A percentile compares a stretch with the other conserved stretches of the same genome.
Evolutionary conservation across 1,139 yeast genomes (phyloP).

Genomic region (Debaryomyces singareniensis): DNA sequence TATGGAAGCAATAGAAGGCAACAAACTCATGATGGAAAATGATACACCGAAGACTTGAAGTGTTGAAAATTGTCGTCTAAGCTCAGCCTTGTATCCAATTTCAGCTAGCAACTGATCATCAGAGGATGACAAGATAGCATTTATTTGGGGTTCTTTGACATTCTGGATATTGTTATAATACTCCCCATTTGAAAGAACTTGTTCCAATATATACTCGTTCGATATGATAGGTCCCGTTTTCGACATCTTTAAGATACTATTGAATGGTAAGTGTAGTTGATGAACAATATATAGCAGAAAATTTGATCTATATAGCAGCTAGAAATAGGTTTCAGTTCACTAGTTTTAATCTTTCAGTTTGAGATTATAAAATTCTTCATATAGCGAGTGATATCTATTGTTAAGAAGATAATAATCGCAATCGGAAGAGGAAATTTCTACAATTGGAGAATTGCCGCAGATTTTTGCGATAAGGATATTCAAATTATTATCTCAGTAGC

Average conservation of each 20-base stretch:
- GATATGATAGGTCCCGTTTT: background rate
- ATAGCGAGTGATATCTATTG: too few relatives aligned
- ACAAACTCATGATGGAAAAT: constrained; percentile 46
- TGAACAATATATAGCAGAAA: too few relatives aligned
- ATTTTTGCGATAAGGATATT: too few relatives aligned
- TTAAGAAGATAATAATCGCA: too few relatives aligned
- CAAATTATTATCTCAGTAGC: too few relatives aligned
- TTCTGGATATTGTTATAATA: constrained; percentile 20
- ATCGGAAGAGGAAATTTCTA: too few relatives aligned
- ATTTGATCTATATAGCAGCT: too few relatives aligned
- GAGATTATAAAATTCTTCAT: too few relatives aligned
- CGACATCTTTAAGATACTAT: background rate
- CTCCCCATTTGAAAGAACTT: constrained; percentile 17
- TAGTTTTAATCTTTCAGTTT: too few relatives aligned
- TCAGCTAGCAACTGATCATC: constrained; percentile 12
- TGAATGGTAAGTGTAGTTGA: too few relatives aligned
- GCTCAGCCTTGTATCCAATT: constrained; percentile 43
- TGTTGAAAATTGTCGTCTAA: constrained; percentile 37
- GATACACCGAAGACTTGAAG: constrained; percentile 46
- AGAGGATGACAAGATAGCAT: constrained; percentile 14
- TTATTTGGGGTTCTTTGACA: constrained; percentile 15
- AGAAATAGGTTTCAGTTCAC: too few relatives aligned
- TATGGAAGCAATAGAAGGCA: constrained; percentile 39
- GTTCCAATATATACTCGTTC: constrained; percentile 17
- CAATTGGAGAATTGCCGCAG: too few relatives aligned